Conservation (phyloP, 2,329 filamentous ascomycete genomes). For the Fusarium globosum region DNA sequence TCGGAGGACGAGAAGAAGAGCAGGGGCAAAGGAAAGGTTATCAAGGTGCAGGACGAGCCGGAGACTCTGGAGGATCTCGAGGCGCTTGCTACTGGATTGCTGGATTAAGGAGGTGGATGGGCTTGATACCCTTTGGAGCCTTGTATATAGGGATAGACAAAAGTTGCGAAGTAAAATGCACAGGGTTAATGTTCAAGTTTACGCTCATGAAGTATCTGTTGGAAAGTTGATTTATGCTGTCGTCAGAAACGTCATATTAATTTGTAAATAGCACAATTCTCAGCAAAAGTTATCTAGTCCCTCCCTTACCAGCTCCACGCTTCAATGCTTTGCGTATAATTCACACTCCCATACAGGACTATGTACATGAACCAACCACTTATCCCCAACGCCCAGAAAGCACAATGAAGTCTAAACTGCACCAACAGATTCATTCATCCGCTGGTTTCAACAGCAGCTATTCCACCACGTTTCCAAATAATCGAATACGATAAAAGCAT, state of each 20-base stretch:
- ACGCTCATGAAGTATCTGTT: background rate
- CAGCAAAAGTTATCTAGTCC: slow-evolving; percentile 21
- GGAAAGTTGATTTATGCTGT: background rate
- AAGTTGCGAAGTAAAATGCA: slow-evolving; percentile 24
- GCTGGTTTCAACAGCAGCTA: background rate
- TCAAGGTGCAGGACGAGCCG: slow-evolving; percentile 74
- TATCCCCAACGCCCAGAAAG: slow-evolving; percentile 6
- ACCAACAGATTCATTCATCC: background rate
- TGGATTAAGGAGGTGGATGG: slow-evolving; percentile 57
- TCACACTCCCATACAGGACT: slow-evolving; percentile 14
- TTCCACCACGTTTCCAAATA: slow-evolving; percentile 58
- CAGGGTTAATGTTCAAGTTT: slow-evolving; percentile 13
- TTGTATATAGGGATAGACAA: slow-evolving; percentile 37
- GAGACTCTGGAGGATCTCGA: slow-evolving; percentile 84
- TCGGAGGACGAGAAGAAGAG: slow-evolving; percentile 63
- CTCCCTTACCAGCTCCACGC: slow-evolving; percentile 36
- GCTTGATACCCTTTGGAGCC: slow-evolving; percentile 46
- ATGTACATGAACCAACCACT: slow-evolving; percentile 3
- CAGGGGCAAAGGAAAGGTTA: slow-evolving; percentile 63
- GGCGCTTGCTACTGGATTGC: slow-evolving; percentile 77
- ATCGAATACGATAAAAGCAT: slow-evolving; percentile 72
- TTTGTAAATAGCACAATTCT: slow-evolving; percentile 14
- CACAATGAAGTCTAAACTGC: background rate
- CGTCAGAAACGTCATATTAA: slow-evolving; percentile 18
- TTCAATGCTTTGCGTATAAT: slow-evolving; percentile 22